Conservation (phyloP, 345 rosid species). For the Melastoma malabathricum region DNA sequence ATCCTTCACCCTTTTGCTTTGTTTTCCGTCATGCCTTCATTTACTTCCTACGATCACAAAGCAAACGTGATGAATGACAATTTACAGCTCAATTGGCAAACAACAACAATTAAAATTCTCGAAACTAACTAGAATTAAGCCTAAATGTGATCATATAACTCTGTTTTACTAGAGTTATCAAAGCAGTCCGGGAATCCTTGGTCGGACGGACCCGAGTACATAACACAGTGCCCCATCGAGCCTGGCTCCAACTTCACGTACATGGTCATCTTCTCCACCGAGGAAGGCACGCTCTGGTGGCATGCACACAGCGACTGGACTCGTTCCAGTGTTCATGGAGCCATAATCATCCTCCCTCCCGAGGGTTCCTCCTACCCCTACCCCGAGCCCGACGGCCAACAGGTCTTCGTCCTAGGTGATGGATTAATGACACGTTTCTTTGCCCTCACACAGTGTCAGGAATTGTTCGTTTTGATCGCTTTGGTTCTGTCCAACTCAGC, state of each 20-base stretch:
- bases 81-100: too few relatives aligned
- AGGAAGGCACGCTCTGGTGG: slow-evolving; percentile 23
- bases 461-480: too few relatives aligned
- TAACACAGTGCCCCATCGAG: slow-evolving; percentile 38
- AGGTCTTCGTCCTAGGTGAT: slow-evolving; percentile 19
- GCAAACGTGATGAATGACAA: too few relatives aligned
- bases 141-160: too few relatives aligned
- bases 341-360: slow-evolving; percentile 17
- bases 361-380: slow-evolving; percentile 16
- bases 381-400: slow-evolving; percentile 20
- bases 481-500: slow-evolving; percentile 1
- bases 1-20: too few relatives aligned
- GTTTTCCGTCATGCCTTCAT: too few relatives aligned
- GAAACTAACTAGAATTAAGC: too few relatives aligned
- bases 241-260: slow-evolving; percentile 25
- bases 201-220: slow-evolving; percentile 34
- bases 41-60: too few relatives aligned
- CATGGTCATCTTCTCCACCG: slow-evolving; percentile 13
- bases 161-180: too few relatives aligned
- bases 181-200: slow-evolving; percentile 33
- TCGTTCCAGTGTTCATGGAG: slow-evolving; percentile 32
- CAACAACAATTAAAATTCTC: too few relatives aligned
- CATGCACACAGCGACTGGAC: slow-evolving; percentile 26
- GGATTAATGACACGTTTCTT: too few relatives aligned
- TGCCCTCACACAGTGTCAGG: too few relatives aligned